phyloP scores from a whole-genome alignment of 2,329 filamentous ascomycete genomes.

The Ophiosphaerella korrae region DNA sequence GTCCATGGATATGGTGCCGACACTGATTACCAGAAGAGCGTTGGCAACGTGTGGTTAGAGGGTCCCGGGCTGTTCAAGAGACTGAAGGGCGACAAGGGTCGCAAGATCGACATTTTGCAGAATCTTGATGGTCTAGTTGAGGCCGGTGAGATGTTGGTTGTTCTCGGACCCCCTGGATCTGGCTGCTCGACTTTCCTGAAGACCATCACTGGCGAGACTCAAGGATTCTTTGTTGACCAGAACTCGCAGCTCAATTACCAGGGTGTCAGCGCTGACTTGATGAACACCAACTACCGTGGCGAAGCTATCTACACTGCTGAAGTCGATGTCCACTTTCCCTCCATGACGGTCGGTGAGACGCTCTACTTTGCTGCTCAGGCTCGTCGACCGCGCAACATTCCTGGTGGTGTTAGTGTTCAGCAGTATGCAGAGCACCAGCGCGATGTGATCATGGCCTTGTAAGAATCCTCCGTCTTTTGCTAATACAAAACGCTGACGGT shows the following conservation, averaged over 20 bases:
- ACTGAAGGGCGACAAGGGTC: conserved; percentile 38
- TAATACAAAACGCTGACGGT: not conserved
- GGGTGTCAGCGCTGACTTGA: conserved; percentile 71
- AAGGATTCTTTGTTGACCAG: conserved; percentile 75
- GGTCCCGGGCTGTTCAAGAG: conserved; percentile 45
- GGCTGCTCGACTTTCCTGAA: conserved; percentile 87
- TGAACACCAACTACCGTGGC: conserved; percentile 78
- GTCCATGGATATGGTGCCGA: conserved; percentile 56
- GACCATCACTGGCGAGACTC: conserved; percentile 80
- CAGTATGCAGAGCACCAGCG: conserved; percentile 67
- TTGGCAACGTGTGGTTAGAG: conserved; percentile 54
- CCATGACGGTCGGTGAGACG: conserved; percentile 78
- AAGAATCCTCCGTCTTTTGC: not conserved
- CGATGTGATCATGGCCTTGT: conserved; percentile 67
- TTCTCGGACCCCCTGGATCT: conserved; percentile 69
- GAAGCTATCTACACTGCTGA: conserved; percentile 89
- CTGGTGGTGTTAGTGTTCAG: conserved; percentile 60
- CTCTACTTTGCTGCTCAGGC: conserved; percentile 77
- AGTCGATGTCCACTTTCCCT: conserved; percentile 80
- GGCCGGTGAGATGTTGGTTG: conserved; percentile 76
- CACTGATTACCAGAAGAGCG: conserved; percentile 58
- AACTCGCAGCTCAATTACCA: conserved; percentile 82
- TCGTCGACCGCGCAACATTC: conserved; percentile 66
- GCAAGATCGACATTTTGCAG: conserved; percentile 67
- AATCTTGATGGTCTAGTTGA: conserved; percentile 71